Base-by-base conservation (phyloP, 768 basidiomycete genomes). In the Rhizopogon sp. region DNA sequence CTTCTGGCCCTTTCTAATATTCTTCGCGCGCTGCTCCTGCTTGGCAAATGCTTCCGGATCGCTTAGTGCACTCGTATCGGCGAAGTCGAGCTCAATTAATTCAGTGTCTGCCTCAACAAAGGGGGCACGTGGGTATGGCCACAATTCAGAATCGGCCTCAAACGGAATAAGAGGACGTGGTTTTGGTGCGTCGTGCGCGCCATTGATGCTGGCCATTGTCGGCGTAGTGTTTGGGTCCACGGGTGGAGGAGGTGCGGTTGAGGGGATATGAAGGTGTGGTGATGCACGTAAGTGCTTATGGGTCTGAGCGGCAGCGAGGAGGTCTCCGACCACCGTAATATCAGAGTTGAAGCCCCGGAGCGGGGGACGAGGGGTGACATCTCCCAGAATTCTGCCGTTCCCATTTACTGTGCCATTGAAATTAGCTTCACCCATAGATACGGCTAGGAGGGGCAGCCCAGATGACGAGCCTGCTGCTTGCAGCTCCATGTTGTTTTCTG, bases 51-150 rank as follows among this genome's bases (percentile, higher is more conserved):
- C 77, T 46, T 77, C 78, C 2, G 82, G 80, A 59, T 90, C 83
- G 64, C 86, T 88, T 62, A 90, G 66, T 20, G 85, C 82, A 55
- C 85, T 84, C 42, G 79, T 90, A 53, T 90, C 88, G 5, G 77
- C 77, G 62, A 88, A 90, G 65, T 87, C 85, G 50, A 90, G 80
- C 66, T 90, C 88, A 9, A 90, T 78, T 25, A 90, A 80, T 53
- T 87, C 87, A 4, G 74, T 75, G 39, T 71, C 71, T 50, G 54
- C 64, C 54, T 76, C 75, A 54, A 76, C 70, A 45, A 74, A 69
- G 10, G 75, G 75, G 4, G 71, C 70, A 39, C 77, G 81, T 0
- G 81, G 78, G 62, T 87, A 86, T 4, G 88, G 85, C 87, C 87
- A 89, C 14, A 88, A 72, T 35, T 86, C 83, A 7, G 85, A 82